Evolutionary conservation across 2,329 filamentous ascomycete genomes (phyloP), one percentile per base, ranked within the genome.

Genomic region (Cladophialophora exuberans): DNA sequence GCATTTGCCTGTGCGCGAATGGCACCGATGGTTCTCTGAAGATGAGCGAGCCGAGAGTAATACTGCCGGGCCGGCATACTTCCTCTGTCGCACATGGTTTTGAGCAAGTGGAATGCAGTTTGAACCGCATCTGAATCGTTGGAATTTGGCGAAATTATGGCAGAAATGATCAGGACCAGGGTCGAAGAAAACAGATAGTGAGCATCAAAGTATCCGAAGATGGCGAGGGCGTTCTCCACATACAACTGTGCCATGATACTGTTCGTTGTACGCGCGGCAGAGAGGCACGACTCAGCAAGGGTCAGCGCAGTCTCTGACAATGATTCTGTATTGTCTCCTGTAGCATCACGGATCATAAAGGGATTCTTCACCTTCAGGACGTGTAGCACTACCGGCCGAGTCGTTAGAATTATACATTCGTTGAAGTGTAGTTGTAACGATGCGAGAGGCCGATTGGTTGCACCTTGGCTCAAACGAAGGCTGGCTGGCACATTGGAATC

Each of bases 351-450:
- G 18, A 41, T 10, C 15, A 41, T 54, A 10, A 11, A 17, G 17
- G 18, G 20, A 25, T 18, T 6, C 20, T 47, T 46, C n/a, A 23
- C 70, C 63, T 79, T 75, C 2, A 82, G 77, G 1, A 81, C 73
- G 58, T 81, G 75, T 57, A 81, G 81, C 0, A 82, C 69, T n/a
- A 82, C 66, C 0, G 79, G 80, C 4, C 79, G 70, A 0, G 74
- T 77, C 0, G 79, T 80, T 78, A 82, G 80, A 57, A 81, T 81
- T 61, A 82, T 76, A 62, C 79, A 82, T 35, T 80, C 79, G 56
- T 81, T 80, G 60, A 80, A 82, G 57, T 82, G 79, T 15, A 80
- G 64, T 45, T 79, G 74, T 3, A 77, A 76, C 1, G 77, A 79
- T 4, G 81, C 76, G 17, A 51, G 23, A 17, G 23, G 36, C 7